These are phyloP conservation scores for Gossypium raimondii DNA, from an alignment of 345 rosid species.

Conservation along the genomic window DNA sequence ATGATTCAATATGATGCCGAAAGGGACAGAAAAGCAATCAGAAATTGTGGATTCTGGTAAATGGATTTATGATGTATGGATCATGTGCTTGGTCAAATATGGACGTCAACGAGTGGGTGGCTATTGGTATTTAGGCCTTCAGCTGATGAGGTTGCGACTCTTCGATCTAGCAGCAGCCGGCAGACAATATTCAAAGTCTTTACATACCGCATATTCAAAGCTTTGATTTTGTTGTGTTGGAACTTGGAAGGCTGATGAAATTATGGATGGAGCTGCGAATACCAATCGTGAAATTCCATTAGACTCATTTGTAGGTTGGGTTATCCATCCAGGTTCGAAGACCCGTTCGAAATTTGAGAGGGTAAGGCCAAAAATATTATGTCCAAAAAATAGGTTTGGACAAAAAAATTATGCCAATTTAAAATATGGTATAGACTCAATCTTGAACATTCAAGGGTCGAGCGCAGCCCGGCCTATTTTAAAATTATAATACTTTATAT, in stretches of 20 bases:
- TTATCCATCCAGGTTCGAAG: no score
- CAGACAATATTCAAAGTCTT: background rate
- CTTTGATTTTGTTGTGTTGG: background rate
- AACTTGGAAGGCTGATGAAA: no score
- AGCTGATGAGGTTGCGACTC: background rate
- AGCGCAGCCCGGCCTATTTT: no score
- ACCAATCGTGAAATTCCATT: no score
- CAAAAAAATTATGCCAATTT: no score
- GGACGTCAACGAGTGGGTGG: background rate
- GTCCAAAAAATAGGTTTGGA: no score
- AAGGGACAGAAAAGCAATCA: background rate
- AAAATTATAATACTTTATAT: no score
- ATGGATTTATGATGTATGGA: background rate
- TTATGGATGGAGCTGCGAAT: no score
- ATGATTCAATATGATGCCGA: background rate
- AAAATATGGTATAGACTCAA: no score
- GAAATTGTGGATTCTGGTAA: background rate
- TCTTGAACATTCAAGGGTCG: no score
- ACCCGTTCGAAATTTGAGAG: fast-evolving
- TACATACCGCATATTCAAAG: background rate
- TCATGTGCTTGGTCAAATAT: background rate
- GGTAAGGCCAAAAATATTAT: fast-evolving
- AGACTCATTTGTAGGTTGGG: no score
- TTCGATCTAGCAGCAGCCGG: background rate
- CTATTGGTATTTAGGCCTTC: background rate